Percentiles rank a stretch among this genome's conserved stretches.
phyloP scores from a whole-genome alignment of 805 yeast genomes.

The Ogataea minuta region DNA sequence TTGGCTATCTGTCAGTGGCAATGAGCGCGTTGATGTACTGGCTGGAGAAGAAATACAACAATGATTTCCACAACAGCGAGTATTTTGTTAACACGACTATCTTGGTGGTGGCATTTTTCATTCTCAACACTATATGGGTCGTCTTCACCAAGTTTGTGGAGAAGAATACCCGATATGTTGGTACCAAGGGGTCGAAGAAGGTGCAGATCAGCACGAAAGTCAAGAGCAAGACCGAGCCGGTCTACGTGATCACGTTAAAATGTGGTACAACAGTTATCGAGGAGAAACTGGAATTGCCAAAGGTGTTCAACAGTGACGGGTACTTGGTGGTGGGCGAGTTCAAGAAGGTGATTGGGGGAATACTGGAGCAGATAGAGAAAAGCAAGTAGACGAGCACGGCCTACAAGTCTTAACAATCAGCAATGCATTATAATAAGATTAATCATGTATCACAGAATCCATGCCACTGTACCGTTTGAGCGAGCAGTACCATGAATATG shows the following conservation, averaged over 20 bases:
- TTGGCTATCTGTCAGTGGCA: conserved; percentile 47
- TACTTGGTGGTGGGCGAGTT: conserved; percentile 39
- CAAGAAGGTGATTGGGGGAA: conserved; percentile 25
- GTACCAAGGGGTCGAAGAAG: conserved; percentile 37
- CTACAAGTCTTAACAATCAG: background rate
- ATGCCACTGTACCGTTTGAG: conserved; percentile 30
- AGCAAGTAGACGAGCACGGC: too few relatives aligned
- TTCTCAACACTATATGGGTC: conserved; percentile 36
- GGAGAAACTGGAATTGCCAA: conserved; percentile 35
- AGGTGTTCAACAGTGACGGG: conserved; percentile 48
- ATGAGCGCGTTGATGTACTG: conserved; percentile 46
- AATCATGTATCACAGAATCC: conserved; percentile 25
- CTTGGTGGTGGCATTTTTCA: conserved; percentile 39
- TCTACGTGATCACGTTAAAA: conserved; percentile 39
- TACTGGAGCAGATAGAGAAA: conserved; percentile 23
- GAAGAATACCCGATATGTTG: conserved; percentile 48
- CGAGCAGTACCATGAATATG: conserved; percentile 37
- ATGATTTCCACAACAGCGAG: conserved; percentile 39
- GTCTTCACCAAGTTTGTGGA: conserved; percentile 35
- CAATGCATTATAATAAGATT: background rate
- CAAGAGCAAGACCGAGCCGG: conserved; percentile 42
- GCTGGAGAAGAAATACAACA: conserved; percentile 45
- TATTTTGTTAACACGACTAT: conserved; percentile 36
- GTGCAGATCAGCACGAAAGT: conserved; percentile 38
- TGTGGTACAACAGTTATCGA: conserved; percentile 24